phyloP scores from a whole-genome alignment of 306 rosid genomes.

The Rosa rugosa region DNA sequence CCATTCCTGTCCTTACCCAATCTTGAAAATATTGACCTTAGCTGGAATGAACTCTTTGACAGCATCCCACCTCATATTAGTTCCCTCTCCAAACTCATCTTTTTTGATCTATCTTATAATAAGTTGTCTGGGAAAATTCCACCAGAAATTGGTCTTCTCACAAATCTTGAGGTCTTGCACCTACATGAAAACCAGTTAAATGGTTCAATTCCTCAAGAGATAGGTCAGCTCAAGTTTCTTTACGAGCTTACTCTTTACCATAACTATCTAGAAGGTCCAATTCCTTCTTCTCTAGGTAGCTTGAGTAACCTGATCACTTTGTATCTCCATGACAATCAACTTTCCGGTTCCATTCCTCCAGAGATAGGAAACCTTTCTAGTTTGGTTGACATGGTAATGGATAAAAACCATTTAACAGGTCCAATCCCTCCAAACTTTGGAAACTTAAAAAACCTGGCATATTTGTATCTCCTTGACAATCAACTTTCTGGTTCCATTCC shows the following conservation, averaged over 20 bases:
- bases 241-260: not conserved
- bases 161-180: not conserved
- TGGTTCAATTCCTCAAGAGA: not conserved
- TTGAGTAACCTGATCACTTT: slow-evolving; percentile 15
- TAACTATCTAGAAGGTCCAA: not conserved
- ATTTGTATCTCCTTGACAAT: not conserved
- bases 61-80: slow-evolving; percentile 19
- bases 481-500: not conserved
- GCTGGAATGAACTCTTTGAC: slow-evolving; percentile 13
- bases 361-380: slow-evolving; percentile 13
- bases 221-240: not conserved
- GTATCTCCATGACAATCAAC: slow-evolving; percentile 17
- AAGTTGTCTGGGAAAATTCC: slow-evolving; percentile 1
- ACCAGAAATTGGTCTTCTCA: not conserved
- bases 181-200: not conserved
- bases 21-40: slow-evolving; percentile 24
- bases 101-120: not conserved
- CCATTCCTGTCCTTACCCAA: slow-evolving; percentile 21
- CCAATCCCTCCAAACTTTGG: not conserved
- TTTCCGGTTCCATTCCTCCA: slow-evolving; percentile 29
- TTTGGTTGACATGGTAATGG: not conserved
- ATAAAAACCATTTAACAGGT: not conserved
- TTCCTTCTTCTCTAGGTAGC: slow-evolving; percentile 17
- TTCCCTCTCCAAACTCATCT: not conserved
- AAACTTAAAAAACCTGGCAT: slow-evolving; percentile 1